Percentiles rank a stretch among this genome's conserved stretches.
Evolutionary conservation across 805 yeast genomes (phyloP).

Genomic region (Cyberlindnera xylosilytica): DNA sequence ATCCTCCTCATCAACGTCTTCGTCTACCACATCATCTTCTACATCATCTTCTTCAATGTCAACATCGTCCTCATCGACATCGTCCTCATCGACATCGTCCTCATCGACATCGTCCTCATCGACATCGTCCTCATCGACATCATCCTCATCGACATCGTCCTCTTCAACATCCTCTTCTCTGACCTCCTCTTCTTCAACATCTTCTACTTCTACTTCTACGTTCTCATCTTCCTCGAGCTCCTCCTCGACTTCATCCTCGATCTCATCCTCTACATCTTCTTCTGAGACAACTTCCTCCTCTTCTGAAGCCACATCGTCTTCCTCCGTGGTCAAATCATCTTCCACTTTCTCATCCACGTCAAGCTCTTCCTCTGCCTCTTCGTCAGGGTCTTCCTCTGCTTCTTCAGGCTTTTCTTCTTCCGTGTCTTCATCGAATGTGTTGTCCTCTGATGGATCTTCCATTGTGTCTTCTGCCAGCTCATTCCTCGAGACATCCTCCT

Average conservation of each 20-base stretch:
- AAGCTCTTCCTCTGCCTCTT: conserved; percentile 17
- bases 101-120: conserved; percentile 3
- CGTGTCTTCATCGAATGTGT: not conserved
- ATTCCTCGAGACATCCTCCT: not conserved
- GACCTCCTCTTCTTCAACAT: too few relatives aligned
- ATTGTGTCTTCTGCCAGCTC: conserved; percentile 17
- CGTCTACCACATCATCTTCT: too few relatives aligned
- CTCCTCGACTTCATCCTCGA: conserved; percentile 3
- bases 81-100: conserved; percentile 12
- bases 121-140: conserved; percentile 19
- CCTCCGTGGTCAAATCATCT: conserved; percentile 10
- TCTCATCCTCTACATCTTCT: conserved; percentile 12
- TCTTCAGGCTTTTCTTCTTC: conserved; percentile 21
- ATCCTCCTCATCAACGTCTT: too few relatives aligned
- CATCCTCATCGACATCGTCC: too few relatives aligned
- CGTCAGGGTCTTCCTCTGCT: conserved; percentile 1
- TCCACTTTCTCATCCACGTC: conserved; percentile 3
- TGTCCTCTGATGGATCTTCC: not conserved
- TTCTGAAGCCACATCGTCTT: conserved; percentile 18
- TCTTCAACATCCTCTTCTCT: too few relatives aligned
- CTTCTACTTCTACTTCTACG: conserved; percentile 3
- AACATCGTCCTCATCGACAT: conserved; percentile 2
- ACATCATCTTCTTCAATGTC: not conserved
- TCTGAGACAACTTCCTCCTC: conserved; percentile 1
- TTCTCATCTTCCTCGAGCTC: conserved; percentile 1